phyloP scores from a whole-genome alignment of 2,329 filamentous ascomycete genomes.

The Penicillium sp. region DNA sequence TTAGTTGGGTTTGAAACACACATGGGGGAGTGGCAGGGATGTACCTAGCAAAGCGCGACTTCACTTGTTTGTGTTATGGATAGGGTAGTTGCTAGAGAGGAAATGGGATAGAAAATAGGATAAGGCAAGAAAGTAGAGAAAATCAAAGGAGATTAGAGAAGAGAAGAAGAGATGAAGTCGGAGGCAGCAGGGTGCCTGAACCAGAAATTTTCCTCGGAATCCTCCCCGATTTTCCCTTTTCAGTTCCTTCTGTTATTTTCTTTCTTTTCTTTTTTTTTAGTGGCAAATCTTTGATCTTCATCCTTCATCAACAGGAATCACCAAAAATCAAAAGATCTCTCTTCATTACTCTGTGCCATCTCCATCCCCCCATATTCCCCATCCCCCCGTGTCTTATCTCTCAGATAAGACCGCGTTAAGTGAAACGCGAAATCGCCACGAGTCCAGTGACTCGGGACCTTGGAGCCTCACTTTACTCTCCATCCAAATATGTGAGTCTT shows the following conservation, averaged over 20 bases:
- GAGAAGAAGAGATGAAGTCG: slow-evolving; percentile 5
- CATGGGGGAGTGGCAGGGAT: neutral
- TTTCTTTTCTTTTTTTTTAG: neutral
- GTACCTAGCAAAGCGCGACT: neutral
- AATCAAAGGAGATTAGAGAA: neutral
- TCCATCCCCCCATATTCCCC: neutral
- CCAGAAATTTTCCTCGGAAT: slow-evolving; percentile 22
- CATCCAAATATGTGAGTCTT: neutral
- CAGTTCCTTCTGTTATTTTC: slow-evolving; percentile 2
- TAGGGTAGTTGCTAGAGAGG: neutral
- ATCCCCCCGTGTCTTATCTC: slow-evolving; percentile 1
- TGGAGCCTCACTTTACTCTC: neutral
- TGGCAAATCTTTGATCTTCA: neutral
- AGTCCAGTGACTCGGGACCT: slow-evolving; percentile 29
- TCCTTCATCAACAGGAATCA: neutral
- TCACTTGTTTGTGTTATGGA: neutral
- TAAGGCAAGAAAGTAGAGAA: neutral
- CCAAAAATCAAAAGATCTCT: neutral
- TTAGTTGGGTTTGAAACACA: neutral
- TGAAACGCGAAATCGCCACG: slow-evolving; percentile 43
- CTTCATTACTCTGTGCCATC: too few species aligned
- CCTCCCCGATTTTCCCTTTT: neutral
- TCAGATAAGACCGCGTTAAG: slow-evolving; percentile 39
- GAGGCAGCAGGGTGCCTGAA: slow-evolving; percentile 20
- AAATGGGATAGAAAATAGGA: neutral